Base-by-base conservation (phyloP, 305 asterid species). In the Vinca major region DNA sequence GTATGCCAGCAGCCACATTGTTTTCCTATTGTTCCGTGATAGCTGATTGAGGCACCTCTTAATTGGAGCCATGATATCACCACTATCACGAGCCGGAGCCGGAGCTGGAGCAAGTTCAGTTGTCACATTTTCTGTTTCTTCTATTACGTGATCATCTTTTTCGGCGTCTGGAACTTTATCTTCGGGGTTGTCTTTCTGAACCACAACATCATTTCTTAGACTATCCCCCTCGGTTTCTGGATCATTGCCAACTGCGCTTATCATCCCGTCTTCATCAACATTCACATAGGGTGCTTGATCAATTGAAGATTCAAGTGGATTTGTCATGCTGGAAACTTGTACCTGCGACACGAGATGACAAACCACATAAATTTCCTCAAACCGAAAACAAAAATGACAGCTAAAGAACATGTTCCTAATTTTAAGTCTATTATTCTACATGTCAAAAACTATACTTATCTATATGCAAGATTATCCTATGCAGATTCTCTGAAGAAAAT, bases 1-100 rank as follows among this genome's bases (percentile, higher is more conserved):
- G 71, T 86, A 91, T 20, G 89, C 83, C 63, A 91, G 92, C 76
- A 89, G 82, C 93, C 95, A 89, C 20, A 84, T n/a, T n/a, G 92
- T 84, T 58, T 67, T 84, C 62, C 78, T 74, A 56, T 83, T 85
- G 10, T 58, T 81, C 33, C 78, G 72, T 2, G 89, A 76, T 11
- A 90, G 75, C 78, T 88, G 87, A 76, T 83, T 69, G 54, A 87
- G 48, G 67, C 86, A 53, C 76, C 75, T 86, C 78, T 77, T 79
- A 71, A 88, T 74, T 1, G 86, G 91, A 55, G 62, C 75, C 47
- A 71, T 73, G 2, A 73, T 53, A 51, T 71, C 71, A 41, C 67
- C 53, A 2, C 62, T 63, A 69, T 61, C 78, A 33, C 62, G 69
- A 50, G 62, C 67, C 40, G 72, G 51, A 26, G 76, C 69, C 40